Conservation (phyloP, 176 grass and related monocot genomes). For the Areca catechu region DNA sequence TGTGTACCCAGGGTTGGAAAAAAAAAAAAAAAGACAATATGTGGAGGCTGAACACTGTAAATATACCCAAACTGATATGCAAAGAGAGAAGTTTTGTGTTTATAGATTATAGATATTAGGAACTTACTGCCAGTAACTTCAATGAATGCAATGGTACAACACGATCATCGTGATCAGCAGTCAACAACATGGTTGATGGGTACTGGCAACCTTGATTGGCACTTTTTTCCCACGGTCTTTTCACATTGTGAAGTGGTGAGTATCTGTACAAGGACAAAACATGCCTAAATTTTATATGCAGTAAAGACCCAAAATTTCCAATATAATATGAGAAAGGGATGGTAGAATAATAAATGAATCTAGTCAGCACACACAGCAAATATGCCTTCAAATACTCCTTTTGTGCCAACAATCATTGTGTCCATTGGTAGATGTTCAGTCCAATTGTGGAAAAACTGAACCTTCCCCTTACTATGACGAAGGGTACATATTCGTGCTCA, state of each 20-base stretch:
- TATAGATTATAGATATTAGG: background rate
- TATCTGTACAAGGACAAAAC: slow-evolving; percentile 33
- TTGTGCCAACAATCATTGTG: background rate
- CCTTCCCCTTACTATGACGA: no score
- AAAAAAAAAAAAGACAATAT: no score
- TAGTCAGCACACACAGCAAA: background rate
- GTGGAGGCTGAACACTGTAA: background rate
- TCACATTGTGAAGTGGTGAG: slow-evolving; percentile 82
- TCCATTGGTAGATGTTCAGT: background rate
- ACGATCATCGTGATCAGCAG: slow-evolving; percentile 86
- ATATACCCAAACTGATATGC: background rate
- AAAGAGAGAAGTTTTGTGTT: background rate
- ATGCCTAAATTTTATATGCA: no score
- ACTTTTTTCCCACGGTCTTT: slow-evolving; percentile 62
- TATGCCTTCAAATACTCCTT: background rate
- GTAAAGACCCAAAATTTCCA: no score
- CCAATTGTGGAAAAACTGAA: background rate
- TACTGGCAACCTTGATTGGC: slow-evolving; percentile 38
- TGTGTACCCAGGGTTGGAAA: no score
- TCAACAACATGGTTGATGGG: slow-evolving; percentile 78
- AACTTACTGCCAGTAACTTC: slow-evolving; percentile 87
- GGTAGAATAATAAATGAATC: no score
- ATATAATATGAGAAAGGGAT: no score
- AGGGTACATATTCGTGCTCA: no score
- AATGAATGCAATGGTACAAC: slow-evolving; percentile 89